A percentile compares a stretch with the other conserved stretches of the same genome.
Conservation (phyloP, 225 moss, liverwort and hornwort genomes). For the Asterella californica region DNA sequence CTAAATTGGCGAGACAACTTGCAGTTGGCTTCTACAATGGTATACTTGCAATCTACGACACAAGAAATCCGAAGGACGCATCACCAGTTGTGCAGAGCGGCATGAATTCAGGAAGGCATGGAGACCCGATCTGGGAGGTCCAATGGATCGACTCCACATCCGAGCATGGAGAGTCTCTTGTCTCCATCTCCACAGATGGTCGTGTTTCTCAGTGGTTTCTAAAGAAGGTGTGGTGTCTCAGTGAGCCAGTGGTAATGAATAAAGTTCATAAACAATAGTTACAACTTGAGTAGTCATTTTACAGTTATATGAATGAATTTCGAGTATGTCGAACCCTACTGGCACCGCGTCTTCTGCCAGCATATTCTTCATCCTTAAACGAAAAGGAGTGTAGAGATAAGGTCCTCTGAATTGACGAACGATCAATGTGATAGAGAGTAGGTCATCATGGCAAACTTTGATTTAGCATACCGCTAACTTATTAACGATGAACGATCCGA, state of each 20-base stretch:
- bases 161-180: slow-evolving; percentile 80
- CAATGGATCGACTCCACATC: slow-evolving; percentile 80
- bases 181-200: slow-evolving; percentile 91
- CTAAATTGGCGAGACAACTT: background rate
- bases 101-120: slow-evolving; percentile 71
- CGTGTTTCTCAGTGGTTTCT: slow-evolving; percentile 96
- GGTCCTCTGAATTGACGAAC: background rate
- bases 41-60: slow-evolving; percentile 83
- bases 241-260: background rate
- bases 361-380: background rate
- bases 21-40: slow-evolving; percentile 91
- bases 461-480: background rate
- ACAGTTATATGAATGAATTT: background rate
- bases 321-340: background rate
- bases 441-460: background rate
- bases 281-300: background rate
- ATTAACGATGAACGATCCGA: slow-evolving; percentile 15
- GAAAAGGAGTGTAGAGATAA: background rate
- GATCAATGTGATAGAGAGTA: background rate
- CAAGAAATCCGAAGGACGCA: slow-evolving; percentile 68
- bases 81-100: slow-evolving; percentile 83
- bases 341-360: background rate
- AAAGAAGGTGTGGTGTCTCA: slow-evolving; percentile 55
- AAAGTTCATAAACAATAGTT: background rate
- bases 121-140: slow-evolving; percentile 93